phyloP scores from a whole-genome alignment of 1,284 basidiomycete species.

The Apiotrichum siamense region DNA sequence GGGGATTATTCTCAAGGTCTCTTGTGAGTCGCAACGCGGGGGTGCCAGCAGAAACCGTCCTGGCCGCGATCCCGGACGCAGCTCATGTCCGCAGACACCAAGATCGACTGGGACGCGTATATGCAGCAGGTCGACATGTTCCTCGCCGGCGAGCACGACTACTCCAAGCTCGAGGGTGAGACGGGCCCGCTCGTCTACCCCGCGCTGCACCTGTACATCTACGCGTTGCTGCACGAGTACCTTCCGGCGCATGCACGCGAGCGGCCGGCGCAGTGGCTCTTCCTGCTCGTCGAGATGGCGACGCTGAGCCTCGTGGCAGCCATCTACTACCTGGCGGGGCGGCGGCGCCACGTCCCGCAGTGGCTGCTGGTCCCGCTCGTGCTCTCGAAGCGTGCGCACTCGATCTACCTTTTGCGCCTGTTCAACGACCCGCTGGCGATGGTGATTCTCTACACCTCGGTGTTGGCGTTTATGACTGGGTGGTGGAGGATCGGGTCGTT shows the following conservation, averaged over 20 bases:
- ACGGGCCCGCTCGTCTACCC: slow-evolving; percentile 96
- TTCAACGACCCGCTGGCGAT: slow-evolving; percentile 95
- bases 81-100: slow-evolving; percentile 65
- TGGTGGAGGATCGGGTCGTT: slow-evolving; percentile 50
- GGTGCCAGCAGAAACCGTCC: no score
- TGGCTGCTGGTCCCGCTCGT: slow-evolving; percentile 70
- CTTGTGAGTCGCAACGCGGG: slow-evolving; percentile 57
- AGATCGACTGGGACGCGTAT: slow-evolving; percentile 72
- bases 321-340: slow-evolving; percentile 59
- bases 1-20: slow-evolving; percentile 68
- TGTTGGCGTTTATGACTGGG: slow-evolving; percentile 53
- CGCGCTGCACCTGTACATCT: slow-evolving; percentile 83
- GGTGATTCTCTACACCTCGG: slow-evolving; percentile 50
- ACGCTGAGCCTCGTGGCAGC: slow-evolving; percentile 61
- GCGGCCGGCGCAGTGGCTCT: slow-evolving; percentile 68
- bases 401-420: slow-evolving; percentile 82
- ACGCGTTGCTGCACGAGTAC: slow-evolving; percentile 63
- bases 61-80: neutral
- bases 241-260: slow-evolving; percentile 51
- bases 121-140: slow-evolving; percentile 71
- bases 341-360: slow-evolving; percentile 56
- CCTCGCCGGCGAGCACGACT: slow-evolving; percentile 76
- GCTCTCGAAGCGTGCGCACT: slow-evolving; percentile 87
- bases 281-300: slow-evolving; percentile 63
- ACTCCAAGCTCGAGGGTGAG: slow-evolving; percentile 76